Conservation (phyloP, 1,284 basidiomycete species). For the Cryptococcus wingfieldii region DNA sequence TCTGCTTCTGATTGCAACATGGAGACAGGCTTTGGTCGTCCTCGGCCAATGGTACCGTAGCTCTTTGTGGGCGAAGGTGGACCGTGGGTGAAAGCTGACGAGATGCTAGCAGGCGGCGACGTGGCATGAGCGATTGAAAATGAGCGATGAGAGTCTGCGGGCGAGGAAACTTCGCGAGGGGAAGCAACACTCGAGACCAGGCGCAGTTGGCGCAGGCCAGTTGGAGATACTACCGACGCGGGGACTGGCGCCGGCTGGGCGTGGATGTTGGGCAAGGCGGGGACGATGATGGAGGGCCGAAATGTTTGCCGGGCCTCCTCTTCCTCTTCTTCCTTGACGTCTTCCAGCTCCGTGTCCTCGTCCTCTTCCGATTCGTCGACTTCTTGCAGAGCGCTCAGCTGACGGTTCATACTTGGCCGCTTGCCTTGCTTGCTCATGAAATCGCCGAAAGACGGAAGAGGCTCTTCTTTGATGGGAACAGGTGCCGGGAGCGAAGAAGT, state of each 20-base stretch:
- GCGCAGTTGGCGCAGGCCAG: constrained; percentile 34
- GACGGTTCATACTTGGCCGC: constrained; percentile 24
- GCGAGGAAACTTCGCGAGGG: neutral
- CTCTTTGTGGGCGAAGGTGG: constrained; percentile 27
- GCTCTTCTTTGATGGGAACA: too few species aligned
- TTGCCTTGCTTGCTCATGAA: constrained; percentile 6
- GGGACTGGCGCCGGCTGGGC: neutral
- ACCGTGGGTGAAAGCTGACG: neutral
- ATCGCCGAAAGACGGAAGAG: too few species aligned
- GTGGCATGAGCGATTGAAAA: constrained; percentile 10
- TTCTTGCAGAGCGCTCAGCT: constrained; percentile 31
- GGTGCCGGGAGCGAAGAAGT: neutral
- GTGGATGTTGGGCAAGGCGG: neutral
- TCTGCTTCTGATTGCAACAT: constrained; percentile 8
- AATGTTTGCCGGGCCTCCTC: neutral
- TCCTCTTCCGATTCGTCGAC: constrained; percentile 44
- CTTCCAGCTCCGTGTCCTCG: constrained; percentile 10
- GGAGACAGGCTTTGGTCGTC: constrained; percentile 32
- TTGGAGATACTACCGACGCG: neutral
- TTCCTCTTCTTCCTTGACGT: constrained; percentile 3
- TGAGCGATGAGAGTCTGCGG: constrained; percentile 1
- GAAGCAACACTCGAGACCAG: constrained; percentile 25
- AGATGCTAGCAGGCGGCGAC: constrained; percentile 2
- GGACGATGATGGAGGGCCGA: neutral
- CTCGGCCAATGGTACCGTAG: constrained; percentile 34